Conservation (phyloP, 2,329 filamentous ascomycete genomes). For the Metarhizium guizhouense region DNA sequence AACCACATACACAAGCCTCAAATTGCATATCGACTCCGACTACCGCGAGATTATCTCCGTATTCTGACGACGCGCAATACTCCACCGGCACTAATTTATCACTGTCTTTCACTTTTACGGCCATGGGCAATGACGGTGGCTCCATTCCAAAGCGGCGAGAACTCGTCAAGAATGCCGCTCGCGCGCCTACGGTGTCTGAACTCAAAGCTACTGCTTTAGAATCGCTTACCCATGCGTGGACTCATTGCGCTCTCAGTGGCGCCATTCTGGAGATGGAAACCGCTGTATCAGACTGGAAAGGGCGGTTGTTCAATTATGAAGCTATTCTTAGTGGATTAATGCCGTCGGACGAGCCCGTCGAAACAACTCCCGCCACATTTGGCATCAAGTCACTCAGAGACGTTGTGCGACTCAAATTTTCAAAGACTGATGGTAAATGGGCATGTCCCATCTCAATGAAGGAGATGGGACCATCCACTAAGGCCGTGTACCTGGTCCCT, state of each 20-base stretch:
- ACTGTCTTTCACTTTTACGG: not conserved
- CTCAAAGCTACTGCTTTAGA: slow-evolving; percentile 83
- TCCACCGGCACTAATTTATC: not conserved
- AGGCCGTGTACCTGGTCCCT: slow-evolving; percentile 82
- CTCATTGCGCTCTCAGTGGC: slow-evolving; percentile 77
- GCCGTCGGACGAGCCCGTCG: slow-evolving; percentile 49
- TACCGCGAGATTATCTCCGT: not conserved
- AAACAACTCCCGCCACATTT: slow-evolving; percentile 34
- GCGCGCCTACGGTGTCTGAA: slow-evolving; percentile 72
- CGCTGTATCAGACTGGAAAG: slow-evolving; percentile 75
- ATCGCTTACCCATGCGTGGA: slow-evolving; percentile 79
- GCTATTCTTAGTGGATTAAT: slow-evolving; percentile 60
- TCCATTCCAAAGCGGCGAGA: slow-evolving; percentile 93
- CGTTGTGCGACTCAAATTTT: slow-evolving; percentile 76
- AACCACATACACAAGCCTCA: not conserved
- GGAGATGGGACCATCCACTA: slow-evolving; percentile 68
- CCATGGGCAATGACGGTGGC: slow-evolving; percentile 96
- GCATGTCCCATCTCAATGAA: slow-evolving; percentile 85
- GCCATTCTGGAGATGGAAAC: slow-evolving; percentile 59
- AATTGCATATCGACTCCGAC: not conserved
- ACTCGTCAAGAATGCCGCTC: slow-evolving; percentile 88
- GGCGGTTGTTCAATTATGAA: slow-evolving; percentile 92
- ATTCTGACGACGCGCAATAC: not conserved
- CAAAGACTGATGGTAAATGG: slow-evolving; percentile 46
- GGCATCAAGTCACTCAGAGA: slow-evolving; percentile 77